phyloP scores from a whole-genome alignment of 257 asterid species.

The Primulina tabacum region DNA sequence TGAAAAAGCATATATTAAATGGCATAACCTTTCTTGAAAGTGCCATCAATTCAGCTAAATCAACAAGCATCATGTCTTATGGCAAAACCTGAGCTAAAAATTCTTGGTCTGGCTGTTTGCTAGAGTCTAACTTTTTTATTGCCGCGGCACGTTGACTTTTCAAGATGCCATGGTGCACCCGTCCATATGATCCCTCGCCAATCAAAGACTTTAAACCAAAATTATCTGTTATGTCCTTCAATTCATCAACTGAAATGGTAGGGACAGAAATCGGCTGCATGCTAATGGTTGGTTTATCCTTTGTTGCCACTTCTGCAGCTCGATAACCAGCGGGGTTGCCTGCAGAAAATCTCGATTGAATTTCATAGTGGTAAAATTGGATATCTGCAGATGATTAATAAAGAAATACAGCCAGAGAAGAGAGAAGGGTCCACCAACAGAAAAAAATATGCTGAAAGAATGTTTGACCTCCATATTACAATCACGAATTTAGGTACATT shows the following conservation, averaged over 20 bases:
- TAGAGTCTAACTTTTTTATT: constrained; percentile 77
- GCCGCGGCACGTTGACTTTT: constrained; percentile 65
- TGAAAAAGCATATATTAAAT: constrained; percentile 26
- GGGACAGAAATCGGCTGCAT: constrained; percentile 71
- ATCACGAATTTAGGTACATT: background rate
- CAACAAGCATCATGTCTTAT: background rate
- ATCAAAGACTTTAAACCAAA: constrained; percentile 62
- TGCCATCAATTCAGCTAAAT: background rate
- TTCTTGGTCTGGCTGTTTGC: constrained; percentile 79
- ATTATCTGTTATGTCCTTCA: constrained; percentile 63
- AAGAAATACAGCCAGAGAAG: background rate
- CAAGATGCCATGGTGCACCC: constrained; percentile 66
- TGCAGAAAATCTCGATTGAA: constrained; percentile 24
- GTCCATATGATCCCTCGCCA: constrained; percentile 85
- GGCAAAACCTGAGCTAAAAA: constrained; percentile 60
- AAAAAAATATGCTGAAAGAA: background rate
- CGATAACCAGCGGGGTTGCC: constrained; percentile 50
- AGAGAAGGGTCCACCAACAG: background rate
- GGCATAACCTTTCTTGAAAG: background rate
- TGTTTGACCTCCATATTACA: constrained; percentile 4
- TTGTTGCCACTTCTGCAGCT: constrained; percentile 52
- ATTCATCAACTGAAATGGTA: constrained; percentile 59
- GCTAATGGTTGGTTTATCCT: constrained; percentile 41
- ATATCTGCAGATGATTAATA: background rate
- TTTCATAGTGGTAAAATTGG: constrained; percentile 3